phyloP scores from a whole-genome alignment of 495 filamentous ascomycete genomes.

The Talaromyces borbonicus region DNA sequence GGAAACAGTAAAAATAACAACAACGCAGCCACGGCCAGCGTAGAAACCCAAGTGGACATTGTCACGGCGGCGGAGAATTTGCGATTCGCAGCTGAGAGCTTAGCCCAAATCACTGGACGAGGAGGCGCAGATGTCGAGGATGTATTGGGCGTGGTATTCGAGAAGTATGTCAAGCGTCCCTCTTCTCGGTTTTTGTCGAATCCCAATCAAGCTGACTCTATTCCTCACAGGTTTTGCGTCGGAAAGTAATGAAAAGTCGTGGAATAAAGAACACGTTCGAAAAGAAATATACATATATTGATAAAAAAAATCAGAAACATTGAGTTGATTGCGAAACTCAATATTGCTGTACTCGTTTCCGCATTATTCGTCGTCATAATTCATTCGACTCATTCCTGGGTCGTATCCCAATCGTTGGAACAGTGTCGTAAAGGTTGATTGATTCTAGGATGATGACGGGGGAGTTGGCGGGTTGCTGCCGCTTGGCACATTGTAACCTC shows the following conservation, averaged over 20 bases:
- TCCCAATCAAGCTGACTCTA: slow-evolving; percentile 1
- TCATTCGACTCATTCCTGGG: slow-evolving; percentile 46
- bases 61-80: slow-evolving; percentile 89
- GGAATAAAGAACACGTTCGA: neutral
- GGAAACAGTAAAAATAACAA: slow-evolving; percentile 8
- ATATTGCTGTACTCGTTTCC: slow-evolving; percentile 3
- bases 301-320: too few relatives aligned
- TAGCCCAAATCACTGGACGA: slow-evolving; percentile 80
- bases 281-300: slow-evolving; percentile 10
- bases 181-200: neutral
- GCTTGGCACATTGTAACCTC: slow-evolving; percentile 17
- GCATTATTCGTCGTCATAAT: slow-evolving; percentile 15
- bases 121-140: slow-evolving; percentile 93
- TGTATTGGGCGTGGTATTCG: slow-evolving; percentile 93
- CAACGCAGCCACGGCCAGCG: slow-evolving; percentile 15
- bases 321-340: too few relatives aligned
- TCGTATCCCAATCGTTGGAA: slow-evolving; percentile 1
- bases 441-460: too few relatives aligned
- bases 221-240: slow-evolving; percentile 49
- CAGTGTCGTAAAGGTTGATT: too few relatives aligned
- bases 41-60: slow-evolving; percentile 55
- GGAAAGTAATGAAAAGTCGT: slow-evolving; percentile 46
- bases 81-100: slow-evolving; percentile 65
- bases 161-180: slow-evolving; percentile 55
- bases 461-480: slow-evolving; percentile 6